These are phyloP conservation scores for Tanacetum coccineum DNA, from an alignment of 129 eudicot genomes.

Conservation along the genomic window DNA sequence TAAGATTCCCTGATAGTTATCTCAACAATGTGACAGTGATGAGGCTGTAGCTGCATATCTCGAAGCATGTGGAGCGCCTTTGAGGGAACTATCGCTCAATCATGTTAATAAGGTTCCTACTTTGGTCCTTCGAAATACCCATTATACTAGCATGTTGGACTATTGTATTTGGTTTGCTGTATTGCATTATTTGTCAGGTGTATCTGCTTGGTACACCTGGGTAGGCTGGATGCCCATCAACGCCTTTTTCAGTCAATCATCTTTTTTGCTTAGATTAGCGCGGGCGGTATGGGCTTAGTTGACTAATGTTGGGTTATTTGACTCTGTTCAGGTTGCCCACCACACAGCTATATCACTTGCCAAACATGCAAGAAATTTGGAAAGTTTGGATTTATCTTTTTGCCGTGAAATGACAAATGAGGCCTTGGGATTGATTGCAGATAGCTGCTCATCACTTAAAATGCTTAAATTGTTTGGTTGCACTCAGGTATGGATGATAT, in stretches of 20 bases:
- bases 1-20: constrained; percentile 5
- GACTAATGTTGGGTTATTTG: not conserved
- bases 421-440: constrained; percentile 88
- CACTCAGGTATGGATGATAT: constrained; percentile 57
- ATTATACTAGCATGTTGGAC: not conserved
- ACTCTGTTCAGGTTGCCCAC: constrained; percentile 47
- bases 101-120: constrained; percentile 54
- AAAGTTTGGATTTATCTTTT: constrained; percentile 73
- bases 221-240: no score
- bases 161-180: not conserved
- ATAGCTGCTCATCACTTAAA: constrained; percentile 61
- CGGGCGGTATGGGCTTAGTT: no score
- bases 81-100: constrained; percentile 72
- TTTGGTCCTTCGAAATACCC: not conserved
- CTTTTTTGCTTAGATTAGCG: no score
- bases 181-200: not conserved
- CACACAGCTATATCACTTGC: constrained; percentile 80
- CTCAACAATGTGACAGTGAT: constrained; percentile 50
- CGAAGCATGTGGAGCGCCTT: constrained; percentile 60
- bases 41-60: constrained; percentile 94
- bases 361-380: constrained; percentile 49
- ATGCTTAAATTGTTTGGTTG: constrained; percentile 84
- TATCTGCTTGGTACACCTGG: no score
- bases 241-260: no score
- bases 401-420: constrained; percentile 77